Evolutionary conservation across 352 stramenopile species (phyloP), one percentile per base, ranked within the genome.

Genomic region (Pythium angustatum): DNA sequence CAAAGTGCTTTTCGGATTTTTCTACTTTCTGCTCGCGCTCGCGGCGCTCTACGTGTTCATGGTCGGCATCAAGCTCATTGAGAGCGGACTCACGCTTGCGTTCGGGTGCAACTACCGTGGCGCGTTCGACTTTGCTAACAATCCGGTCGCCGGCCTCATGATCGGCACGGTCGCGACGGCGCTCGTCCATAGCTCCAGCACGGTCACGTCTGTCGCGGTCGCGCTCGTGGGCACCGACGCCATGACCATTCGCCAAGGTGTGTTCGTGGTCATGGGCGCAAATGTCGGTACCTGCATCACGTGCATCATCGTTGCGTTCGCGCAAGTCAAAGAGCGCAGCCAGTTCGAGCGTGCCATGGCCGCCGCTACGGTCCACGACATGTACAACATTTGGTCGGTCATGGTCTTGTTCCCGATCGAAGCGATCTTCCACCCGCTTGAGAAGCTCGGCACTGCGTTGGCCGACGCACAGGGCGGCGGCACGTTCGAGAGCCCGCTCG

Each of bases 211-310:
- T 12, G 40, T 62, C 41, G 33, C 27, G 10, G 54, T 62, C 19
- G 54, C 54, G 28, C 43, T 62, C 9, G 54, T 62, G 8, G 54
- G 54, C 10, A 33, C 54, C 5, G 41, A n/a, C 6, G 54, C 26
- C 22, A 62, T 62, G 54, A 62, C 54, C 5, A 62, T 53, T 22
- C 54, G 54, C 22, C 69, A 80, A 58, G 86, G 67, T 27, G 90
- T 94, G 52, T 87, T 78, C 61, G 88, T 94, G 65, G 75, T 95
- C 44, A 92, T 94, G 78, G 86, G 86, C 30, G 83, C 86, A 31
- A 94, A 94, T 66, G 89, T 86, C 11, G 54, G 54, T 27, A 62
- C 54, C 6, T 62, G 54, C 41, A 27, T 62, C 17, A 62, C 54
- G 21, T 62, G 54, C 54, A 62, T 62, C 40, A 53, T 62, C 15